A percentile compares a stretch with the other conserved stretches of the same genome.
Evolutionary conservation across 164 flowering plant genomes (phyloP).

Genomic region (Cinnamomum micranthum): DNA sequence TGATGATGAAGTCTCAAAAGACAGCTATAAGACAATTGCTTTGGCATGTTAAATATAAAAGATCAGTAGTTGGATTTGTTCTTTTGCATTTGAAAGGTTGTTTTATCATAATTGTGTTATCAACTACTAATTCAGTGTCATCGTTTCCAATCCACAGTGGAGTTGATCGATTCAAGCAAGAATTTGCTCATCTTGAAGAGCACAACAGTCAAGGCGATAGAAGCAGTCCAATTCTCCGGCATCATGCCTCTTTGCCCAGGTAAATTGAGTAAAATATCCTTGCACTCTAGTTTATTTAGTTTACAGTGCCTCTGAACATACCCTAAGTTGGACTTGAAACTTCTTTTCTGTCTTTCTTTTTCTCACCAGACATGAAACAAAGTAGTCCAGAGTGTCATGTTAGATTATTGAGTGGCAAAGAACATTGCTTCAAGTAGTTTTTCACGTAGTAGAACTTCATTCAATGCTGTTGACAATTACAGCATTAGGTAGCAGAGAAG

Average conservation of each 20-base stretch:
- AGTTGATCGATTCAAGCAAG: slow-evolving; percentile 73
- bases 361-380: not conserved
- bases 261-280: slow-evolving; percentile 12
- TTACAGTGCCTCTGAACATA: not conserved
- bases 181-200: slow-evolving; percentile 85
- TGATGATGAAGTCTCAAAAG: too few species aligned
- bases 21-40: not conserved
- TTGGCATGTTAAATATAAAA: not conserved
- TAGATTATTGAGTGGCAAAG: not conserved
- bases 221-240: slow-evolving; percentile 55
- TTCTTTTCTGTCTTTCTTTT: too few species aligned
- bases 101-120: not conserved
- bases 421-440: too few species aligned
- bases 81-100: not conserved
- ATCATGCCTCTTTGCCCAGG: slow-evolving; percentile 91
- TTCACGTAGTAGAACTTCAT: too few species aligned
- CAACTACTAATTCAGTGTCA: not conserved
- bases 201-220: slow-evolving; percentile 51
- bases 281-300: not conserved
- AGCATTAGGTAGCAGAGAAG: not conserved
- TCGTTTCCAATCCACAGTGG: slow-evolving; percentile 50
- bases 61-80: too few species aligned
- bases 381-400: not conserved
- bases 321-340: not conserved
- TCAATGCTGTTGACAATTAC: too few species aligned